Conservation (phyloP, 441 rosid species). For the California macrophylla region DNA sequence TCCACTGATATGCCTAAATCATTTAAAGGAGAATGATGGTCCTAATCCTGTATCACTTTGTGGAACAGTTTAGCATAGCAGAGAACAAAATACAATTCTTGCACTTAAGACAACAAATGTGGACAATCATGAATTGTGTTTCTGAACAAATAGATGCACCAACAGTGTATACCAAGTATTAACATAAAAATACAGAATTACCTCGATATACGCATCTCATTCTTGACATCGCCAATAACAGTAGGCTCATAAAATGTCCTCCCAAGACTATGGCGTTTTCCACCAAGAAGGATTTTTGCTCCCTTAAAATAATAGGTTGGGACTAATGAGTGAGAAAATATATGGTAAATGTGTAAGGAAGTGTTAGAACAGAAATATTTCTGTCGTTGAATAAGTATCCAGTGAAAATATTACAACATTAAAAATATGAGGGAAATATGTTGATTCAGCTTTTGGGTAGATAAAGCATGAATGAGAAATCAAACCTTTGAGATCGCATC, state of each 20-base stretch:
- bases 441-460: not conserved
- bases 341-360: not conserved
- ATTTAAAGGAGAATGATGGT: not conserved
- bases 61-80: not conserved
- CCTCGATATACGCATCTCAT: slow-evolving; percentile 72
- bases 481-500: slow-evolving; percentile 85
- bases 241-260: slow-evolving; percentile 93
- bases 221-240: slow-evolving; percentile 50
- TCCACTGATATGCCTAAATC: not conserved
- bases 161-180: not conserved
- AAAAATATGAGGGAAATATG: not conserved
- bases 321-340: not conserved
- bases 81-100: not conserved
- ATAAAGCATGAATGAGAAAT: slow-evolving; percentile 12
- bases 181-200: slow-evolving; percentile 21
- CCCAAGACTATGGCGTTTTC: slow-evolving; percentile 88
- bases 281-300: slow-evolving; percentile 85
- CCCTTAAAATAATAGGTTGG: slow-evolving; percentile 43
- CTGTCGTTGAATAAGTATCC: not conserved
- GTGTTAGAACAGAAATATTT: slow-evolving; percentile 8
- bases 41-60: not conserved
- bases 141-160: slow-evolving; percentile 1
- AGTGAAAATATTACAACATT: not conserved
- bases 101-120: not conserved
- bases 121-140: not conserved